A percentile compares a stretch with the other conserved stretches of the same genome.
phyloP scores from a whole-genome alignment of 2,329 filamentous ascomycete species.

The Penicillium sp. region DNA sequence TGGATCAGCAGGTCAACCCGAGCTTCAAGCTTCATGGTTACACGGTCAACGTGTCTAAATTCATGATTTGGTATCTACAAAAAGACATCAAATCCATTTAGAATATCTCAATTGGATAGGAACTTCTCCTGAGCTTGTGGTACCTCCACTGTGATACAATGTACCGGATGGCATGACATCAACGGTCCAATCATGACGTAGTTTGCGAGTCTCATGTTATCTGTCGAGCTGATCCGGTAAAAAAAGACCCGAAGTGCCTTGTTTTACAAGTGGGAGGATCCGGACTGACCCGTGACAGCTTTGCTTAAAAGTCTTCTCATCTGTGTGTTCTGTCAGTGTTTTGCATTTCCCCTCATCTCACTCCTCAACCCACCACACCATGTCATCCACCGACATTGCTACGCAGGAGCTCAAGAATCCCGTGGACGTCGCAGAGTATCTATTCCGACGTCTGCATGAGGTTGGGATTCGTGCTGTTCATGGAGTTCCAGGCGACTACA shows the following conservation, averaged over 20 bases:
- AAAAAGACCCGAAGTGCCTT: not conserved
- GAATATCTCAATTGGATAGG: not conserved
- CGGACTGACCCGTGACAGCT: not conserved
- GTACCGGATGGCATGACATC: conserved; percentile 23
- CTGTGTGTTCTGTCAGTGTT: not conserved
- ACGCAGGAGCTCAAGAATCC: conserved; percentile 46
- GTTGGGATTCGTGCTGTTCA: conserved; percentile 52
- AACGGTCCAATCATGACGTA: conserved; percentile 24
- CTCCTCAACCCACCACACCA: conserved; percentile 4
- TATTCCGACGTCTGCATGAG: conserved; percentile 51
- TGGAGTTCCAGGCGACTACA: conserved; percentile 65
- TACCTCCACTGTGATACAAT: not conserved
- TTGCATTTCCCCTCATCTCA: not conserved
- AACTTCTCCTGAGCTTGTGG: not conserved
- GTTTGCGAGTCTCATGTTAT: conserved; percentile 1
- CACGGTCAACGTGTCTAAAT: not conserved
- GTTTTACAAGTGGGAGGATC: conserved; percentile 1
- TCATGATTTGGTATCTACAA: not conserved
- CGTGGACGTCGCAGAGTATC: conserved; percentile 50
- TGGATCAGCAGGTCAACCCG: conserved; percentile 11
- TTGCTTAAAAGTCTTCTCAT: not conserved
- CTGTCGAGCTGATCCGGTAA: conserved; percentile 2
- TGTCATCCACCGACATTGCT: conserved; percentile 44
- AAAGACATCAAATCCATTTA: not conserved
- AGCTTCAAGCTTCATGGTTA: conserved; percentile 2